Base-by-base conservation (phyloP, 257 asterid genomes). In the Solanum virginianum region DNA sequence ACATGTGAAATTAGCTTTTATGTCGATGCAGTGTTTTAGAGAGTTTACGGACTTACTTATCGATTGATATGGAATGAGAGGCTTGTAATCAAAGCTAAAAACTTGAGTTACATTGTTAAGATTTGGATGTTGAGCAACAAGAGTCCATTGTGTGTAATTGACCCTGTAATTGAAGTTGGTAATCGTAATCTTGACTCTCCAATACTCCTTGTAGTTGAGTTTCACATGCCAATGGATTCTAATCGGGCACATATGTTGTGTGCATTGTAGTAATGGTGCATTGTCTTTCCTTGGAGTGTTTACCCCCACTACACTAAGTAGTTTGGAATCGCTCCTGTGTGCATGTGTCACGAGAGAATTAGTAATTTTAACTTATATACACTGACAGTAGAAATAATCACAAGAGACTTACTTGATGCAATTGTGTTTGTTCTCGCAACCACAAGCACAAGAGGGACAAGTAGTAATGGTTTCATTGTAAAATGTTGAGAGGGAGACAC, bases 181-280 rank as follows among this genome's bases (percentile, higher is more conserved):
- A 74, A 95, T 86, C 1, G 98, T 92, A 3, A 95, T 63, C 90
- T 95, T 95, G 10, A 89, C 95, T 6, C 99, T 87, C 99, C 99
- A 94, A 80, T 95, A 93, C 9, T 91, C 98, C 88, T 88, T 93
- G 90, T 95, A 95, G 84, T 95, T 95, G 80, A 84, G 74, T 87
- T 95, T 95, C 7, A 95, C 95, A 16, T 95, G 98, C 98, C 98
- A 95, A n/a, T 95, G 98, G 83, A 95, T 94, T 29, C 98, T 91
- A 10, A 95, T 80, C 1, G 98, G 98, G 91, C 98, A 94, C 98
- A 95, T 94, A 55, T 95, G 98, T 91, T 90, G 95, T 6, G 98
- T 95, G 89, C 99, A 95, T 69, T 93, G 99, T 66, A 66, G n/a
- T 29, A 66, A 66, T 66, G 72, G 72, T 29, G 72, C 45, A 66